Evolutionary conservation across 202 grass and related monocot species (phyloP).

Genomic region (Schoenoplectus tabernaemontani): DNA sequence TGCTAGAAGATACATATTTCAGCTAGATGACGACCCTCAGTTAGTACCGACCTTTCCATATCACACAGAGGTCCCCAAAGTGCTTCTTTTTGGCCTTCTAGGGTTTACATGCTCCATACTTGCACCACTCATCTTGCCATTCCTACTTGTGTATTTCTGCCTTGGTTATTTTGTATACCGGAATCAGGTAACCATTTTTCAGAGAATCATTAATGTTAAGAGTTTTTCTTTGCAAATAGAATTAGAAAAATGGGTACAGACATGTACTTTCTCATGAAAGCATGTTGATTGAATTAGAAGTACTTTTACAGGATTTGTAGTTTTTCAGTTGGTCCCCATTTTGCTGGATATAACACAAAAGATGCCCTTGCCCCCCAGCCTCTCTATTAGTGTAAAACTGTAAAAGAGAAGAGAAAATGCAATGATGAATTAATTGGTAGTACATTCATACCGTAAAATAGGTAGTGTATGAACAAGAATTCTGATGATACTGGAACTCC

Average conservation of each 20-base stretch:
- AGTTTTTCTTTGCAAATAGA: not conserved
- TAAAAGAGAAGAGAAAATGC: not conserved
- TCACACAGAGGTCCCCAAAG: constrained; percentile 82
- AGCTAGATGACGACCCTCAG: constrained; percentile 45
- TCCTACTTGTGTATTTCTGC: constrained; percentile 83
- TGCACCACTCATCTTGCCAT: constrained; percentile 84
- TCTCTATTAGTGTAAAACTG: not conserved
- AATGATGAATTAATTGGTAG: not conserved
- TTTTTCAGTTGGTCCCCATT: not conserved
- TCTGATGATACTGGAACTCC: not conserved
- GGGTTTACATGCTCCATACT: constrained; percentile 90
- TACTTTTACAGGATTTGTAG: not conserved
- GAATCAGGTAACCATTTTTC: constrained; percentile 53
- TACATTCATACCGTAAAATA: not conserved
- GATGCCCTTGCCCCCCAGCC: not conserved
- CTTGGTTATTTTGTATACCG: constrained; percentile 86
- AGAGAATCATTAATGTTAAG: not conserved
- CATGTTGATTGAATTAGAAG: not conserved
- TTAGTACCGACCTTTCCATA: constrained; percentile 74
- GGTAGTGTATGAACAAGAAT: not conserved
- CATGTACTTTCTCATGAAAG: not conserved
- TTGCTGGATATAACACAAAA: not conserved
- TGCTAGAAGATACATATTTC: constrained; percentile 44
- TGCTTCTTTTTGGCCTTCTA: constrained; percentile 67
- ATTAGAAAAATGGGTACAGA: not conserved